Conservation (phyloP, 2,329 filamentous ascomycete genomes). For the Daldinia sp. region DNA sequence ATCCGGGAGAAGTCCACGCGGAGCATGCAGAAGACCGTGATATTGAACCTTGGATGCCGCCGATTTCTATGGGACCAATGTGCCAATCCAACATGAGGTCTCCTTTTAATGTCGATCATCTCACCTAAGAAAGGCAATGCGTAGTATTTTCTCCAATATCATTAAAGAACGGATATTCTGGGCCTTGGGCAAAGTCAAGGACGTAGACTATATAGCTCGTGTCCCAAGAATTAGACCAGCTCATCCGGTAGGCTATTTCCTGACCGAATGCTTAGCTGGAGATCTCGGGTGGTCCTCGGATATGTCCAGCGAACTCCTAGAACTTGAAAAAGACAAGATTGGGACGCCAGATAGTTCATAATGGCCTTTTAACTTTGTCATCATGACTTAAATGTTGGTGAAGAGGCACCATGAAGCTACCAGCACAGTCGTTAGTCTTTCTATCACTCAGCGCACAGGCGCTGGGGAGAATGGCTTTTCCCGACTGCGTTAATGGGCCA, state of each 20-base stretch:
- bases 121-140: background rate
- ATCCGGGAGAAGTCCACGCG: slow-evolving; percentile 10
- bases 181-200: slow-evolving; percentile 8
- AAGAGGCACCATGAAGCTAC: slow-evolving; percentile 24
- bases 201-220: slow-evolving; percentile 7
- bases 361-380: background rate
- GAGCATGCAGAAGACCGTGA: slow-evolving; percentile 21
- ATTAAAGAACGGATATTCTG: slow-evolving; percentile 14
- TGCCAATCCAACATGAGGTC: background rate
- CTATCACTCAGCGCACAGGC: slow-evolving; percentile 31
- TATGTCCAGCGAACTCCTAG: background rate
- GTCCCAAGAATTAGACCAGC: slow-evolving; percentile 15
- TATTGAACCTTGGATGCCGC: slow-evolving; percentile 11
- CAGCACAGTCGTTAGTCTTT: slow-evolving; percentile 4
- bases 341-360: background rate
- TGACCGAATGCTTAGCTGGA: slow-evolving; percentile 12
- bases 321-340: slow-evolving; percentile 18
- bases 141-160: slow-evolving; percentile 19
- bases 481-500: slow-evolving; percentile 52
- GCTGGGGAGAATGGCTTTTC: slow-evolving; percentile 46
- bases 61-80: slow-evolving; percentile 8
- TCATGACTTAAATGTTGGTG: background rate
- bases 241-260: slow-evolving; percentile 38
- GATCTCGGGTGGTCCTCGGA: background rate
- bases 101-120: slow-evolving; percentile 16